Conservation (phyloP, 108 stramenopile species). For the Cyclotella cryptica region DNA sequence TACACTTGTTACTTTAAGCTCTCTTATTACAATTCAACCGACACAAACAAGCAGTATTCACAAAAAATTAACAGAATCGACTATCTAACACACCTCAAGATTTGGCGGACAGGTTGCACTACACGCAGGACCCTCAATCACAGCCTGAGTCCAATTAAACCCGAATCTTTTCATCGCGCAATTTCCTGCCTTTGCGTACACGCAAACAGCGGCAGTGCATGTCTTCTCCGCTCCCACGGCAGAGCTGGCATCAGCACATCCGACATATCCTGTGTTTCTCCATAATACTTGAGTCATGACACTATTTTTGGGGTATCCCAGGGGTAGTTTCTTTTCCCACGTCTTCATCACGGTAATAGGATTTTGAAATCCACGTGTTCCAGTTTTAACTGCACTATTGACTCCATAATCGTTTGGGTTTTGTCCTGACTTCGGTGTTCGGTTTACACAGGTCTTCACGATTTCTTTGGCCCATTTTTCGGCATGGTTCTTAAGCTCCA, state of each 20-base stretch:
- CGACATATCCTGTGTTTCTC: constrained; percentile 5
- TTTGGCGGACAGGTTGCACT: constrained; percentile 9
- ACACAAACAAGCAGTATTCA: neutral
- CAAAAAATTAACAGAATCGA: too few relatives aligned
- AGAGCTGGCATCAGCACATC: constrained; percentile 17
- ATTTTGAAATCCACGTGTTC: neutral
- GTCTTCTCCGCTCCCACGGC: neutral
- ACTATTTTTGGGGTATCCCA: constrained; percentile 9
- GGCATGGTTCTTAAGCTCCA: too few relatives aligned
- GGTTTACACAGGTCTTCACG: too few relatives aligned
- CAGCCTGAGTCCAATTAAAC: constrained; percentile 12
- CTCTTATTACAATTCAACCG: neutral
- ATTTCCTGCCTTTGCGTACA: constrained; percentile 19
- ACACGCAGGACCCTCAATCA: constrained; percentile 3
- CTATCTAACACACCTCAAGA: constrained; percentile 6
- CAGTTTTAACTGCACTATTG: neutral
- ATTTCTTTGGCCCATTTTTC: too few relatives aligned
- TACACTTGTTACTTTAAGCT: too few relatives aligned
- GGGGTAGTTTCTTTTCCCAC: constrained; percentile 12
- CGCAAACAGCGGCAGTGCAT: neutral
- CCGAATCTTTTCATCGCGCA: neutral
- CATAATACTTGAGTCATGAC: constrained; percentile 25
- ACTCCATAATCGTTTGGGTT: constrained; percentile 19
- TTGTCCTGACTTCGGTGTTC: neutral
- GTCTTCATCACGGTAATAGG: neutral